phyloP scores from a whole-genome alignment of 306 rosid species.

The Psophocarpus tetragonolobus region DNA sequence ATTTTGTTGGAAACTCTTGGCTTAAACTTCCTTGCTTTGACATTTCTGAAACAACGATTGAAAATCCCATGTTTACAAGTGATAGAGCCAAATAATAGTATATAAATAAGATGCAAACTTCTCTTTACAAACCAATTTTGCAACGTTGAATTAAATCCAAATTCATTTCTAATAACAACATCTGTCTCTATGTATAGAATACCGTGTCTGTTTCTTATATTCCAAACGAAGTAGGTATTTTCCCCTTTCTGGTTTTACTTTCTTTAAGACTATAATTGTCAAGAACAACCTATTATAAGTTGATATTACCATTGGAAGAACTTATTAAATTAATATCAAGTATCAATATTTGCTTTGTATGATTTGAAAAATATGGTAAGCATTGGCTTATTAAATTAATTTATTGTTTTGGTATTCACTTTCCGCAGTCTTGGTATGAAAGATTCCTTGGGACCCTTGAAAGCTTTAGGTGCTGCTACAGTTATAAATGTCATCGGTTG shows the following conservation, averaged over 20 bases:
- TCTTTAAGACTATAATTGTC: neutral
- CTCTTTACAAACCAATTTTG: too few relatives aligned
- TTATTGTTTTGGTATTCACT: neutral
- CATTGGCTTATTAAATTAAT: neutral
- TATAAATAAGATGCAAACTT: too few relatives aligned
- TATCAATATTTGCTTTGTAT: neutral
- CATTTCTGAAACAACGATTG: slow-evolving; percentile 20
- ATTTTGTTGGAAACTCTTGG: neutral
- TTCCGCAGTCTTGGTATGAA: slow-evolving; percentile 56
- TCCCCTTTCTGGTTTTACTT: slow-evolving; percentile 13
- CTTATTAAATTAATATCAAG: slow-evolving; percentile 12
- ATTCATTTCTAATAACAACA: too few relatives aligned
- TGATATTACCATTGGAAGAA: slow-evolving; percentile 18
- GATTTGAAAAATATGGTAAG: slow-evolving; percentile 26
- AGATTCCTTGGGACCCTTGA: slow-evolving; percentile 64
- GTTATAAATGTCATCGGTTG: slow-evolving; percentile 44
- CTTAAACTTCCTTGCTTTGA: neutral
- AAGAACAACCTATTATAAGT: slow-evolving; percentile 18
- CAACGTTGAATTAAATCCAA: too few relatives aligned
- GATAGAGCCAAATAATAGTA: too few relatives aligned
- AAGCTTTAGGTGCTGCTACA: slow-evolving; percentile 53
- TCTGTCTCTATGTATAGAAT: neutral
- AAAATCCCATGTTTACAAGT: too few relatives aligned
- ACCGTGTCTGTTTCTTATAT: slow-evolving; percentile 2
- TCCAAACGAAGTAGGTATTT: neutral